Evolutionary conservation across 2,329 filamentous ascomycete genomes (phyloP).

Genomic region (Hysterium pulicare): DNA sequence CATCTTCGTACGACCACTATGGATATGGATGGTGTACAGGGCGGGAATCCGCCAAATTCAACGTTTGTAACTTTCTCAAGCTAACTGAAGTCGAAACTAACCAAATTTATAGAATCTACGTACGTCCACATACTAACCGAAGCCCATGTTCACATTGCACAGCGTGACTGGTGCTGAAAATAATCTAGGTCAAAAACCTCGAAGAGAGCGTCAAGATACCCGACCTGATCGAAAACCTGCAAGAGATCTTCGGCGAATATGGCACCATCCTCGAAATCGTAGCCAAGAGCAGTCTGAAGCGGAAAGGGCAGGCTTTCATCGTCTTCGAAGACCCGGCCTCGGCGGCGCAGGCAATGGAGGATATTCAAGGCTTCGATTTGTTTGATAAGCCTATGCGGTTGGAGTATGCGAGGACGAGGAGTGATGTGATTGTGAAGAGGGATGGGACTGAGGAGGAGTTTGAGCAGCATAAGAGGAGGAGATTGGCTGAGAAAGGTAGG

Average conservation of each 20-base stretch:
- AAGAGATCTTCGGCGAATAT: conserved; percentile 81
- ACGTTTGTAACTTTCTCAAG: conserved; percentile 25
- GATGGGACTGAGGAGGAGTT: conserved; percentile 76
- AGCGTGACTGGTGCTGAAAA: conserved; percentile 18
- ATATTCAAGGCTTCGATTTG: conserved; percentile 87
- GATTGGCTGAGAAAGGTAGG: conserved; percentile 85
- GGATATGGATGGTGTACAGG: conserved; percentile 11
- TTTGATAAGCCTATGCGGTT: conserved; percentile 89
- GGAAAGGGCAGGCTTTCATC: conserved; percentile 93
- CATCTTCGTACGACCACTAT: no score
- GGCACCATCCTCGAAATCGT: conserved; percentile 81
- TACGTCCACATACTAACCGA: conserved; percentile 15
- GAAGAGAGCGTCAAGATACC: conserved; percentile 88
- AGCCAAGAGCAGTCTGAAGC: conserved; percentile 84
- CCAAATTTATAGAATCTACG: conserved; percentile 38
- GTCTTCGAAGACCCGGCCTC: conserved; percentile 81
- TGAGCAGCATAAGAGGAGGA: conserved; percentile 78
- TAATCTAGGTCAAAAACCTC: conserved; percentile 66
- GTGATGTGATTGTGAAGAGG: conserved; percentile 79
- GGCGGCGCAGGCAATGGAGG: conserved; percentile 78
- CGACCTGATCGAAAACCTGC: conserved; percentile 68
- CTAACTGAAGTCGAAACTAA: neutral
- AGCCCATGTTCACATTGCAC: conserved; percentile 21
- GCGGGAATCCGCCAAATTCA: conserved; percentile 20
- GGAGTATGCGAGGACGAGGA: conserved; percentile 75